A percentile compares a stretch with the other conserved stretches of the same genome.
Evolutionary conservation across 495 filamentous ascomycete species (phyloP).

Genomic region (Xylaria castorea): DNA sequence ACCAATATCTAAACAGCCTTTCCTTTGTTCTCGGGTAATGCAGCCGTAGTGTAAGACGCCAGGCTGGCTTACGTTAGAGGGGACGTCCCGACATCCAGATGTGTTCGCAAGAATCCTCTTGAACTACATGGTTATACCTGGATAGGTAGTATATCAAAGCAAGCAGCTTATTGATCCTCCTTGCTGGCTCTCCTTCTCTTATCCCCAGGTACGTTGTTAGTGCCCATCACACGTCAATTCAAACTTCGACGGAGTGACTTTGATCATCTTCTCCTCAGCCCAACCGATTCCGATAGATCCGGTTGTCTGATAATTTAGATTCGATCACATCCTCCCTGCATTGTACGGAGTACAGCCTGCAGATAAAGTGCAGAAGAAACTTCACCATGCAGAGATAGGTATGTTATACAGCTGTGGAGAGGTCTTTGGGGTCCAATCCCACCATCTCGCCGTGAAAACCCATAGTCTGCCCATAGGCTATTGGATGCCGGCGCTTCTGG

Average conservation of each 20-base stretch:
- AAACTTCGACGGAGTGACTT: background rate
- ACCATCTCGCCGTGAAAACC: background rate
- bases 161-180: background rate
- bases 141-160: background rate
- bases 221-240: background rate
- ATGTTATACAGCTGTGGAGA: conserved; percentile 11
- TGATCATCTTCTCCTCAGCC: background rate
- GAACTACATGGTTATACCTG: background rate
- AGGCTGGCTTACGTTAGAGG: conserved; percentile 9
- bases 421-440: conserved; percentile 12
- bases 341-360: conserved; percentile 17
- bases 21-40: background rate
- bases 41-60: background rate
- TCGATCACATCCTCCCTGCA: background rate
- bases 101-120: background rate
- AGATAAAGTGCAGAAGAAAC: background rate
- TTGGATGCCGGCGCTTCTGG: background rate
- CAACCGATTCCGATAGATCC: background rate
- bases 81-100: background rate
- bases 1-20: background rate
- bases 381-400: conserved; percentile 8
- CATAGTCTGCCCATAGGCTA: background rate
- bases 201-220: background rate
- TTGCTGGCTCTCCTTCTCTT: background rate
- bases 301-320: background rate